Base-by-base conservation (phyloP, 345 rosid species). In the Sonneratia alba region DNA sequence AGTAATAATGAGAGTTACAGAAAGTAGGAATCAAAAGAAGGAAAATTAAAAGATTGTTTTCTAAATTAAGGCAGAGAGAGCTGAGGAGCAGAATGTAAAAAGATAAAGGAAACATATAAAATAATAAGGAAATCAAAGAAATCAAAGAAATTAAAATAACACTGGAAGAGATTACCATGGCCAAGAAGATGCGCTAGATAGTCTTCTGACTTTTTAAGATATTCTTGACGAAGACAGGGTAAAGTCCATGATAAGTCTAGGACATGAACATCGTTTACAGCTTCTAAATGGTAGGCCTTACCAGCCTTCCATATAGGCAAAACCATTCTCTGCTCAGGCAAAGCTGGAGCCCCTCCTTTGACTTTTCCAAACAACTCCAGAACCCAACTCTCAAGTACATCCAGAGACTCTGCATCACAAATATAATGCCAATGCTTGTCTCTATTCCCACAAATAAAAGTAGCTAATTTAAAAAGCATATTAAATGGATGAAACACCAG, bases 161-260 rank as follows among this genome's bases (percentile, higher is more conserved):
- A 53, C 1, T 21, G 10, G 48, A 7, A 76, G 72, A 70, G 70
- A 80, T 72, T 82, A 94, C 98, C 96, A 79, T 95, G 99, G 71
- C 99, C 99, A 64, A 95, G 70, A 43, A 95, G 88, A 80, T 92
- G 99, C 67, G 99, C 92, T 72, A 95, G 81, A 83, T 95, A 95
- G 80, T 90, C 98, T 83, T 95, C 98, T 8, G 97, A 79, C 83
- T 95, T 95, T 88, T 90, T 95, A 79, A 87, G 79, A 83, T 95
- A 92, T 53, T 89, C 88, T 78, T 85, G 83, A 71, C 87, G 93
- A 78, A 95, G 97, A 76, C 92, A 90, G 47, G 99, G 98, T 68
- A 95, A 82, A 48, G 90, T 85, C 98, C 99, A 95, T 48, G 88
- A 78, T 79, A 95, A 84, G 76, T 88, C 87, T 57, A 95, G 96